These are phyloP conservation scores for Barbarea vulgaris DNA, from an alignment of 345 rosid genomes.

Conservation along the genomic window DNA sequence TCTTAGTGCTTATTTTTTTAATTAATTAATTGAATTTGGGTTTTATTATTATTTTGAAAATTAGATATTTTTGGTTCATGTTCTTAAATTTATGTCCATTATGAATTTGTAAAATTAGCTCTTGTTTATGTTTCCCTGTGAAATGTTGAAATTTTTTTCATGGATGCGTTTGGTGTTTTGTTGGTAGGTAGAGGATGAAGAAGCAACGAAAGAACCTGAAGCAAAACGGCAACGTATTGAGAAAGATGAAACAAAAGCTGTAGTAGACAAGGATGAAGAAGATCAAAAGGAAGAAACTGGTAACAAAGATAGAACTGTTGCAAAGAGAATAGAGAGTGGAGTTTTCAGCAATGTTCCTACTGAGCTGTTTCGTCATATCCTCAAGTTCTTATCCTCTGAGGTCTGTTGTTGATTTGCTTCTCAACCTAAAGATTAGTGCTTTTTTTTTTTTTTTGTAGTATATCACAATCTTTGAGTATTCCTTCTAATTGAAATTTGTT, in stretches of 20 bases:
- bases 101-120: background rate
- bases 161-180: constrained; percentile 7
- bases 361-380: constrained; percentile 77
- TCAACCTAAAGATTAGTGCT: background rate
- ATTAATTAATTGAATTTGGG: background rate
- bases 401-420: constrained; percentile 38
- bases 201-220: constrained; percentile 45
- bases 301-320: constrained; percentile 22
- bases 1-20: background rate
- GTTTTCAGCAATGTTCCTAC: constrained; percentile 76
- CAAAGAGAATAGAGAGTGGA: constrained; percentile 64
- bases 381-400: constrained; percentile 95
- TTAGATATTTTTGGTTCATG: background rate
- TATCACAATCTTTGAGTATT: background rate
- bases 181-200: constrained; percentile 43
- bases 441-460: too few species aligned
- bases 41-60: background rate
- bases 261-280: constrained; percentile 21
- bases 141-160: constrained; percentile 9
- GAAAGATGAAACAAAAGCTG: constrained; percentile 27
- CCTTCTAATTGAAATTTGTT: background rate
- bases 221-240: constrained; percentile 53
- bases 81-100: background rate
- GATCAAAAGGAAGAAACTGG: constrained; percentile 26
- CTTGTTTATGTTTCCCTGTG: constrained; percentile 5